Percentiles rank a stretch among this genome's conserved stretches.
These are phyloP conservation scores for Microthlaspi erraticum DNA, from an alignment of 345 rosid species.

Conservation along the genomic window DNA sequence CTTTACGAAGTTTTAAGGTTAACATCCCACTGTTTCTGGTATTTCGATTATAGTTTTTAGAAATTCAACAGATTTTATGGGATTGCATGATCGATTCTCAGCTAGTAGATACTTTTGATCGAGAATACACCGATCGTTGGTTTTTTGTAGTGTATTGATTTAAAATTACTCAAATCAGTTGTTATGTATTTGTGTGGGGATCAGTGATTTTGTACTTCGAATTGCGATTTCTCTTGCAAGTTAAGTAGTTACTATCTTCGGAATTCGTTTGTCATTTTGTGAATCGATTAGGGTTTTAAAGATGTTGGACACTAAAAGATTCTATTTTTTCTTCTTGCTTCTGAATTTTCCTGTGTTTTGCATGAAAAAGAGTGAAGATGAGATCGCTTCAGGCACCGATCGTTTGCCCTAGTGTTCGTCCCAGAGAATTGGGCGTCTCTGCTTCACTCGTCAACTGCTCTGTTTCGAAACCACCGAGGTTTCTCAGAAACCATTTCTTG, in stretches of 20 bases:
- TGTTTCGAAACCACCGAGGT: slow-evolving; percentile 41
- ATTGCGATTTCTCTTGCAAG: neutral
- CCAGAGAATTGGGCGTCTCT: slow-evolving; percentile 49
- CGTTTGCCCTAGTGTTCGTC: slow-evolving; percentile 64
- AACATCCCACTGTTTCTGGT: neutral
- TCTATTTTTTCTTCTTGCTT: neutral
- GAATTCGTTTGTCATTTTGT: slow-evolving; percentile 9
- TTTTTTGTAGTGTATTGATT: neutral
- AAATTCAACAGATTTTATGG: no score
- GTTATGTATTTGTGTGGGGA: neutral
- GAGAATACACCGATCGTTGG: slow-evolving; percentile 12
- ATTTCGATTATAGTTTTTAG: neutral
- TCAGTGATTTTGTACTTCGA: neutral
- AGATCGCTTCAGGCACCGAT: slow-evolving; percentile 76
- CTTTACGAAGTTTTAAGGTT: slow-evolving; percentile 11
- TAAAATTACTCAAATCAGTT: neutral
- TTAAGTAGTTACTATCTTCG: neutral
- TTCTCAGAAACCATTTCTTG: slow-evolving; percentile 49
- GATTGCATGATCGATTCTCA: neutral
- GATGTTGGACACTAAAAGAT: slow-evolving; percentile 9
- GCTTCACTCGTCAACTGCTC: slow-evolving; percentile 40
- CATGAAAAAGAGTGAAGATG: slow-evolving; percentile 46
- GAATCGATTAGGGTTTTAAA: slow-evolving; percentile 3
- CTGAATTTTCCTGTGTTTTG: slow-evolving; percentile 13
- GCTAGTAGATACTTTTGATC: slow-evolving; percentile 10